Evolutionary conservation across 768 basidiomycete genomes (phyloP), one percentile per base, ranked within the genome.

Genomic region (Leucocoprinus leucothites): DNA sequence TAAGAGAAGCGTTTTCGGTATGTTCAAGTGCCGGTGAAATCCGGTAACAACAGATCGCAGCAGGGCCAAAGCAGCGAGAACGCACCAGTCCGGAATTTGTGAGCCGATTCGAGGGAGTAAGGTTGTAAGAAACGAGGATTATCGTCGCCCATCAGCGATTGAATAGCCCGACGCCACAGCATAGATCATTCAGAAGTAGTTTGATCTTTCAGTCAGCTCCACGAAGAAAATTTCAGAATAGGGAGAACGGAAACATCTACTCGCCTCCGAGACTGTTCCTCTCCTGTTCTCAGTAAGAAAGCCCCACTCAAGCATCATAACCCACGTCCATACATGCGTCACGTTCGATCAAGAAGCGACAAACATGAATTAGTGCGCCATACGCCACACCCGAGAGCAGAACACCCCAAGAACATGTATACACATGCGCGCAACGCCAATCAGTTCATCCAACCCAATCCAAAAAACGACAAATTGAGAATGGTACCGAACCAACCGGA

Each of bases 181-280:
- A 31, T 31, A 11, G 31, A 31, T 31, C 31, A 31, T 31, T 31
- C 11, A 31, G 14, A 46, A 18, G 22, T 5, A 14, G 14, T 18
- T 11, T 28, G 22, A 31, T 22, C 8, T 22, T 16, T 41, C 42
- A 22, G 50, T 51, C 25, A 51, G 50, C 50, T 31, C 14, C 38
- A 38, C 16, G 16, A 13, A 38, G 40, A 41, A 41, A 41, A 16
- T 41, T 41, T 41, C 40, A 41, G 18, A 41, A 18, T 24, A 21
- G 19, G 4, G 21, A 9, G 35, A 53, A 35, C n/a, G 18, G 34
- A 53, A 38, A 45, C 26, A 24, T 43, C 43, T 53, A 49, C 72
- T 42, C 63, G 88, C 90, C 90, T 73, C 91, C 91, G 21, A 94
- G 73, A 69, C 89, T 91, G 66, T 94, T 93, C 26, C 92, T 82